Evolutionary conservation across 139 green algal species (phyloP).

Genomic region (Chlorella sp.): DNA sequence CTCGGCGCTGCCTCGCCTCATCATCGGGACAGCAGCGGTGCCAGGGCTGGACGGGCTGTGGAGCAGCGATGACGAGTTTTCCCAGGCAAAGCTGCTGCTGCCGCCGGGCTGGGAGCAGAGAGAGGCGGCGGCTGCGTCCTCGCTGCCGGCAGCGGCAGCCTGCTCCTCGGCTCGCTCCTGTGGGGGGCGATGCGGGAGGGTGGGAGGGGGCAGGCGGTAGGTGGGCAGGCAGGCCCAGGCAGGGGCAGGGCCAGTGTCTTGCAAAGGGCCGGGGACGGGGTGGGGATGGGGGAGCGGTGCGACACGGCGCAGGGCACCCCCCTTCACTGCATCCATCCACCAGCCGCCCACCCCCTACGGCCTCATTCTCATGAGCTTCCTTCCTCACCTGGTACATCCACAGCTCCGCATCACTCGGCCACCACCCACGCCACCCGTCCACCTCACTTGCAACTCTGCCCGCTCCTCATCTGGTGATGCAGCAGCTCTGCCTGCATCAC

Average conservation of each 20-base stretch:
- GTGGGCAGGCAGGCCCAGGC: neutral
- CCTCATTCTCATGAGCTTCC: too few species aligned
- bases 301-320: too few species aligned
- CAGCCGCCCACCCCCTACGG: too few species aligned
- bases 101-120: neutral
- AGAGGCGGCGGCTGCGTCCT: neutral
- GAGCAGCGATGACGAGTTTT: neutral
- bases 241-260: too few species aligned
- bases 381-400: neutral
- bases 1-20: neutral
- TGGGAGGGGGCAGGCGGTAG: neutral
- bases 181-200: neutral
- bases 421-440: neutral
- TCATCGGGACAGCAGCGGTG: neutral
- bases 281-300: too few species aligned
- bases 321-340: too few species aligned
- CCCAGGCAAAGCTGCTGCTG: neutral
- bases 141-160: neutral
- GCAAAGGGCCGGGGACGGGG: too few species aligned
- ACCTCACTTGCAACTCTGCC: too few species aligned
- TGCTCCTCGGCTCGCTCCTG: conserved; percentile 10
- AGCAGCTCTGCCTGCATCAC: neutral
- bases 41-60: neutral
- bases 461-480: neutral
- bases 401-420: neutral